A percentile compares a stretch with the other conserved stretches of the same genome.
Conservation (phyloP, 2,329 filamentous ascomycete genomes). For the Sphaerulina populicola region DNA sequence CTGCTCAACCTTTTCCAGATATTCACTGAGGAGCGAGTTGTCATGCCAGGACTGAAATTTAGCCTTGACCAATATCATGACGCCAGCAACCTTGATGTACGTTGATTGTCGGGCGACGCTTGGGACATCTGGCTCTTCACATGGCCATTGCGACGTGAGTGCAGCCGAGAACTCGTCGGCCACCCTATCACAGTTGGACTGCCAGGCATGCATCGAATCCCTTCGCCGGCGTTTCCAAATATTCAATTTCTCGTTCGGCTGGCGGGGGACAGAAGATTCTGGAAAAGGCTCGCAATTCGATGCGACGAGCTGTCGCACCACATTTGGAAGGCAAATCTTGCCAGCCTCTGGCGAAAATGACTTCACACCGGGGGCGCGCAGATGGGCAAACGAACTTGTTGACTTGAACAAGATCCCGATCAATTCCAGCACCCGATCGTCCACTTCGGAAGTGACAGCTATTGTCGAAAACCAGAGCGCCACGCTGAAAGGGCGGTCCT, state of each 20-base stretch:
- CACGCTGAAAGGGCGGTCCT: slow-evolving; percentile 12
- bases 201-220: not conserved
- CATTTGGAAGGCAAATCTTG: not conserved
- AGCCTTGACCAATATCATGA: not conserved
- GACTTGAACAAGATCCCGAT: slow-evolving; percentile 26
- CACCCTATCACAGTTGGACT: not conserved
- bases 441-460: slow-evolving; percentile 35
- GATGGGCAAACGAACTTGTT: not conserved
- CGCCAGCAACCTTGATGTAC: slow-evolving; percentile 1
- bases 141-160: slow-evolving; percentile 2
- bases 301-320: slow-evolving; percentile 13
- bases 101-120: not conserved
- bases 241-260: not conserved
- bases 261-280: not conserved
- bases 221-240: not conserved
- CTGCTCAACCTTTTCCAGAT: not conserved
- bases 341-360: not conserved
- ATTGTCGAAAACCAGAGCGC: slow-evolving; percentile 33
- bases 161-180: not conserved
- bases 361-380: not conserved
- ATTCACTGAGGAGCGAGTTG: slow-evolving; percentile 4
- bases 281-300: not conserved
- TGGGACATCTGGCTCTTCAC: not conserved
- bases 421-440: slow-evolving; percentile 38
- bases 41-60: slow-evolving; percentile 4